These are phyloP conservation scores for Glutinoglossum americanum DNA, from an alignment of 495 filamentous ascomycete genomes.

Conservation along the genomic window DNA sequence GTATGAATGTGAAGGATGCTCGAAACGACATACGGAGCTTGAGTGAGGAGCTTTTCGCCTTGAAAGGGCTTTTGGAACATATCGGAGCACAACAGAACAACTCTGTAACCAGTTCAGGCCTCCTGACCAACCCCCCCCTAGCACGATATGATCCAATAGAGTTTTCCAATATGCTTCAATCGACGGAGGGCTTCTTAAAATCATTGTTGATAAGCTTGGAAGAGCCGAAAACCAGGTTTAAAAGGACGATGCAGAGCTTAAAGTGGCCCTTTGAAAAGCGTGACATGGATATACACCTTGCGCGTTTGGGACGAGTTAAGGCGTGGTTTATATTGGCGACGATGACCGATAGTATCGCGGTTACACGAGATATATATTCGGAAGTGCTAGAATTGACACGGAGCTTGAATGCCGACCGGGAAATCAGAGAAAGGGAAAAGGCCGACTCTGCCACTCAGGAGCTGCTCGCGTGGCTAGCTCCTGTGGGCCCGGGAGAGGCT, in stretches of 20 bases:
- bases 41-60: too few relatives aligned
- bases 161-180: too few relatives aligned
- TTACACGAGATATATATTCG: conserved; percentile 1
- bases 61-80: too few relatives aligned
- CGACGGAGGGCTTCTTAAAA: too few relatives aligned
- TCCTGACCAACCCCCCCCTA: too few relatives aligned
- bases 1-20: too few relatives aligned
- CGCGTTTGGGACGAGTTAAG: conserved; percentile 2
- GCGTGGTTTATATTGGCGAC: conserved; percentile 8
- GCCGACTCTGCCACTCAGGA: conserved; percentile 1
- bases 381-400: not conserved
- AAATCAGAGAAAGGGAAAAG: not conserved
- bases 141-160: too few relatives aligned
- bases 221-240: conserved; percentile 1
- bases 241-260: conserved; percentile 2
- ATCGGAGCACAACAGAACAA: too few relatives aligned
- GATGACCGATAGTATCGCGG: conserved; percentile 4
- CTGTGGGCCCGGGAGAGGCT: not conserved
- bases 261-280: conserved; percentile 4
- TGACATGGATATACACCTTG: not conserved
- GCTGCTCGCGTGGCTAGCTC: conserved; percentile 5
- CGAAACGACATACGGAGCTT: too few relatives aligned
- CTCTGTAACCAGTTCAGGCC: too few relatives aligned
- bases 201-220: too few relatives aligned
- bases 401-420: not conserved